phyloP scores from a whole-genome alignment of 345 rosid genomes.

The Sonneratia caseolaris region DNA sequence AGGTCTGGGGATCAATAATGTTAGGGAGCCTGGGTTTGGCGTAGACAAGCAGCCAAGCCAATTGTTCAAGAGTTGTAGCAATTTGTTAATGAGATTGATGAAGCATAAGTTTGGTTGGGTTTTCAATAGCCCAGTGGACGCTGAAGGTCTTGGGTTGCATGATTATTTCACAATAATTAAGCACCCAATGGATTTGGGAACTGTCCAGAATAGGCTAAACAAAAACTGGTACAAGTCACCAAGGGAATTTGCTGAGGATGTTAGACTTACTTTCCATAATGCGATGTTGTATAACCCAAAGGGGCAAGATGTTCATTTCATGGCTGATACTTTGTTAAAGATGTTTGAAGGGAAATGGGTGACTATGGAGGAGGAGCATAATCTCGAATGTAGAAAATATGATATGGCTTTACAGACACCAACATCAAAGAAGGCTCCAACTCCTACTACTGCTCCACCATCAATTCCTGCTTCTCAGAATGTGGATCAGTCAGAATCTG shows the following conservation, averaged over 20 bases:
- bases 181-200: slow-evolving; percentile 94
- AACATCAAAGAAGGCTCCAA: slow-evolving; percentile 21
- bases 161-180: slow-evolving; percentile 65
- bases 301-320: slow-evolving; percentile 70
- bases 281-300: slow-evolving; percentile 77
- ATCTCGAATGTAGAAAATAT: slow-evolving; percentile 18
- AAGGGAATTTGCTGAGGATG: slow-evolving; percentile 69
- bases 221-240: slow-evolving; percentile 62
- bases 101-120: slow-evolving; percentile 86
- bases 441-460: slow-evolving; percentile 15
- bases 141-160: slow-evolving; percentile 49
- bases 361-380: slow-evolving; percentile 30
- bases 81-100: slow-evolving; percentile 59
- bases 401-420: slow-evolving; percentile 19
- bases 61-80: slow-evolving; percentile 43
- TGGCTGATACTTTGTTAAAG: slow-evolving; percentile 46
- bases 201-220: slow-evolving; percentile 56
- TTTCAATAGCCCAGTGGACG: slow-evolving; percentile 80
- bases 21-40: slow-evolving; percentile 12
- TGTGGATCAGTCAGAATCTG: slow-evolving; percentile 40
- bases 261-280: slow-evolving; percentile 73
- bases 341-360: slow-evolving; percentile 67
- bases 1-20: slow-evolving; percentile 16
- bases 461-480: slow-evolving; percentile 7
- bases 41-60: slow-evolving; percentile 30